These are phyloP conservation scores for Candida sanyaensis DNA, from an alignment of 1,139 yeast species.

Conservation along the genomic window DNA sequence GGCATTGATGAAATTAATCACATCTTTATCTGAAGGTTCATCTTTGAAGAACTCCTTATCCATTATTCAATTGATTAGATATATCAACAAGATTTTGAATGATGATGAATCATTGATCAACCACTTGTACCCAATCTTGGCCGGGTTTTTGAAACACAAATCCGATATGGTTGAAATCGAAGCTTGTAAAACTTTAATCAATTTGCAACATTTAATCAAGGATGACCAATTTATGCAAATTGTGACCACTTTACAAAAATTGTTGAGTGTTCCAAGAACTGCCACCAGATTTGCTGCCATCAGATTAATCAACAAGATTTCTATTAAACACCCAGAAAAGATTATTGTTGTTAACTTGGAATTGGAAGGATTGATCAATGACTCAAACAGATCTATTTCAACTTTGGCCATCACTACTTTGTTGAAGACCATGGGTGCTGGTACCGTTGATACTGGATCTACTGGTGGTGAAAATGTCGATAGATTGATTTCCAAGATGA, in stretches of 20 bases:
- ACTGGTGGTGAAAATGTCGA: slow-evolving; percentile 72
- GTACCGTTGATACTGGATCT: slow-evolving; percentile 34
- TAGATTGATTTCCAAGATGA: slow-evolving; percentile 81
- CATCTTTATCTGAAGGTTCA: slow-evolving; percentile 66
- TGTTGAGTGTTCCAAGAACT: slow-evolving; percentile 86
- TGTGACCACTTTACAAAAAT: slow-evolving; percentile 69
- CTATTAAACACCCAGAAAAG: slow-evolving; percentile 79
- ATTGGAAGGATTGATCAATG: slow-evolving; percentile 84
- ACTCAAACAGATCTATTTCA: slow-evolving; percentile 88
- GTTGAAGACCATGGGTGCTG: slow-evolving; percentile 90
- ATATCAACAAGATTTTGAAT: slow-evolving; percentile 66
- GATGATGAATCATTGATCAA: slow-evolving; percentile 58
- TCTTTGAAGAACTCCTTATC: slow-evolving; percentile 76
- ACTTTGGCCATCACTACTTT: slow-evolving; percentile 98
- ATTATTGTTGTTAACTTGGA: slow-evolving; percentile 72
- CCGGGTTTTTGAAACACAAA: slow-evolving; percentile 75
- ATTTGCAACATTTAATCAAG: slow-evolving; percentile 56
- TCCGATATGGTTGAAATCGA: slow-evolving; percentile 91
- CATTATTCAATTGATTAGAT: slow-evolving; percentile 81
- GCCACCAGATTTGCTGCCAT: slow-evolving; percentile 93
- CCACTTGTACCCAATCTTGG: slow-evolving; percentile 64
- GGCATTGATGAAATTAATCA: slow-evolving; percentile 90
- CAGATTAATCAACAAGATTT: slow-evolving; percentile 81
- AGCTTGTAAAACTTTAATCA: slow-evolving; percentile 82
- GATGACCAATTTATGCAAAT: slow-evolving; percentile 68